Percentiles rank a stretch among this genome's conserved stretches.
phyloP scores from a whole-genome alignment of 305 asterid genomes.

The Fraxinus xanthoxyloides region DNA sequence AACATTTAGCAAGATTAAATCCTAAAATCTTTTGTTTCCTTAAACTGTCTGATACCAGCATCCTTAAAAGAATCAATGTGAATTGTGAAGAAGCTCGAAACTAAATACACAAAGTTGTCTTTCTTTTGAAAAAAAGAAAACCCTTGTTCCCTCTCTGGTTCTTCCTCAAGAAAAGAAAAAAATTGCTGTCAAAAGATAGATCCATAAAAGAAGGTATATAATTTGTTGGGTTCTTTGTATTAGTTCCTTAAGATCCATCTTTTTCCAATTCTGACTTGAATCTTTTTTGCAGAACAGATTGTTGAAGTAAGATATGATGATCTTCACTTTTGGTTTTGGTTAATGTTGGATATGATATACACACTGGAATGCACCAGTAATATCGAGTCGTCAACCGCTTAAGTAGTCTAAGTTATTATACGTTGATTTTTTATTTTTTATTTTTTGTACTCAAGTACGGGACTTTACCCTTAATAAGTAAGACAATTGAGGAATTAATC shows the following conservation, averaged over 20 bases:
- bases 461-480: not conserved
- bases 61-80: conserved; percentile 8
- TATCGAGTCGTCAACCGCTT: not conserved
- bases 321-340: not conserved
- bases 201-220: conserved; percentile 4
- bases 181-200: no score
- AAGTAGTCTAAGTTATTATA: not conserved
- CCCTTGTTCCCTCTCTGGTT: conserved; percentile 3
- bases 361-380: not conserved
- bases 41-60: not conserved
- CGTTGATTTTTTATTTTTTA: no score
- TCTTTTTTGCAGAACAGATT: not conserved
- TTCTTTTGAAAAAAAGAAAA: not conserved
- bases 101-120: not conserved
- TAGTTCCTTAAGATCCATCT: not conserved
- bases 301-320: not conserved
- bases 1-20: not conserved
- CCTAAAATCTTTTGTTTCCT: not conserved
- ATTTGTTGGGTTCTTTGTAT: not conserved
- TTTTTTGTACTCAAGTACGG: not conserved
- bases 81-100: not conserved
- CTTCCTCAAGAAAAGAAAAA: no score
- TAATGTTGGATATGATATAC: not conserved
- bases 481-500: not conserved
- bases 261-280: not conserved